Evolutionary conservation across 371 early-diverging fungal genomes (phyloP).

Genomic region (Haplosporangium sp.): DNA sequence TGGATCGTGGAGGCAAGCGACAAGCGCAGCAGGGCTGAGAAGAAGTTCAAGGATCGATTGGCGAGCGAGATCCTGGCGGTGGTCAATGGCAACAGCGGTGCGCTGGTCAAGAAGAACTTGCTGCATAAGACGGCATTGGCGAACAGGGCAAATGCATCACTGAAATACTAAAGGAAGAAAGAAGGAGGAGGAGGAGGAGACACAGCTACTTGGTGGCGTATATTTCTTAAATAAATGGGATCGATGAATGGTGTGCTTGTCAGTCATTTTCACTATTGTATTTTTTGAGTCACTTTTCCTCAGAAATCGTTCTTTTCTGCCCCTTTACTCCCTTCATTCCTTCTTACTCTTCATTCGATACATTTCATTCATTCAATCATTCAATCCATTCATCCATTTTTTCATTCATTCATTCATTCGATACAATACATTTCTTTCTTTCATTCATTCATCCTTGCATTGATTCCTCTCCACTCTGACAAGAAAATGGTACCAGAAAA

Average conservation of each 20-base stretch:
- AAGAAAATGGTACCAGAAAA: conserved; percentile 30
- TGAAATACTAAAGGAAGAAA: conserved; percentile 52
- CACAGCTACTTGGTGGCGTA: too few relatives aligned
- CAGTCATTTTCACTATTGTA: too few relatives aligned
- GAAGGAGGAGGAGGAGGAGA: conserved; percentile 1
- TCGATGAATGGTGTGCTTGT: too few relatives aligned
- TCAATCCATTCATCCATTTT: too few relatives aligned
- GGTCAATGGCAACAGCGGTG: conserved; percentile 77
- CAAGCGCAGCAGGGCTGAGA: conserved; percentile 68
- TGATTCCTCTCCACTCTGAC: not conserved
- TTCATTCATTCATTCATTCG: too few relatives aligned
- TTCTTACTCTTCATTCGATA: too few relatives aligned
- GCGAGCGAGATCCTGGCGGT: conserved; percentile 87
- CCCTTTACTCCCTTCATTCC: too few relatives aligned
- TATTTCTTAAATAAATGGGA: too few relatives aligned
- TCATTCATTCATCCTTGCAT: not conserved
- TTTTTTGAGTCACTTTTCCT: too few relatives aligned
- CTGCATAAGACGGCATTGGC: conserved; percentile 77
- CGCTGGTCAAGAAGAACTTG: conserved; percentile 69
- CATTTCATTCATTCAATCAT: too few relatives aligned
- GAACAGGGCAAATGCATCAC: conserved; percentile 82
- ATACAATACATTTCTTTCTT: too few relatives aligned
- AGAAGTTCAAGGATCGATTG: conserved; percentile 76
- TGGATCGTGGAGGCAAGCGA: conserved; percentile 89
- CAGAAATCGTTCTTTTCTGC: too few relatives aligned